Evolutionary conservation across 1,284 basidiomycete species (phyloP), one percentile per base, ranked within the genome.

Genomic region (Amylostereum chailletii): DNA sequence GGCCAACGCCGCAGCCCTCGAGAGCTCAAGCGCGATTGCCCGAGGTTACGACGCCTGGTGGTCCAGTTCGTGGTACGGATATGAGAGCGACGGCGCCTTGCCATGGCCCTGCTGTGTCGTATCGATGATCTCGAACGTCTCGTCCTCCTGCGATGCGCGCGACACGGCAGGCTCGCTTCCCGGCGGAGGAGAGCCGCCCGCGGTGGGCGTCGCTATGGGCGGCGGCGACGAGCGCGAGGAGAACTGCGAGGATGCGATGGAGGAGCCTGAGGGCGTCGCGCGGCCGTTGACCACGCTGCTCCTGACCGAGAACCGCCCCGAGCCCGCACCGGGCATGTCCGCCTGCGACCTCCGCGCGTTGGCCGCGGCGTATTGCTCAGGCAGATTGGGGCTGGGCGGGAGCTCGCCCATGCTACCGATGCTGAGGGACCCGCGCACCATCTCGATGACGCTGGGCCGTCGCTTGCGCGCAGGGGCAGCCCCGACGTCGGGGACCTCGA

Each of bases 381-480:
- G 70, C 49, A 72, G 57, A 34, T 60, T 64, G 29, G 71, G 74
- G 42, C 65, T 71, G 3, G 71, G 66, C 6, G 75, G 70, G 48
- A 74, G 66, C 34, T 68, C 66, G 30, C 55, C 53, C 29, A 60
- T 59, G 3, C 51, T 34, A 52, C 54, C 55, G 40, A 59, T 59
- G 19, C 60, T 56, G 10, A 59, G 52, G 27, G 65, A 65, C n/a
- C 59, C 58, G 34, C 61, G 59, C 51, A 63, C 57, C 32, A 64
- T 49, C 38, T 71, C 74, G 4, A 71, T 43, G 8, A 71, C 53
- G 55, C 70, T 75, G 30, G 72, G 68, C 34, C 70, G 65, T 40
- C 70, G 64, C 43, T 58, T 66, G 51, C 45, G 62, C 57, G 52
- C 62, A 52, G 56, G 57, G 53, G 57, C 49, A 53, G 58, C 42